Conservation (phyloP, 495 filamentous ascomycete genomes). For the Penicillium bialowiezense region DNA sequence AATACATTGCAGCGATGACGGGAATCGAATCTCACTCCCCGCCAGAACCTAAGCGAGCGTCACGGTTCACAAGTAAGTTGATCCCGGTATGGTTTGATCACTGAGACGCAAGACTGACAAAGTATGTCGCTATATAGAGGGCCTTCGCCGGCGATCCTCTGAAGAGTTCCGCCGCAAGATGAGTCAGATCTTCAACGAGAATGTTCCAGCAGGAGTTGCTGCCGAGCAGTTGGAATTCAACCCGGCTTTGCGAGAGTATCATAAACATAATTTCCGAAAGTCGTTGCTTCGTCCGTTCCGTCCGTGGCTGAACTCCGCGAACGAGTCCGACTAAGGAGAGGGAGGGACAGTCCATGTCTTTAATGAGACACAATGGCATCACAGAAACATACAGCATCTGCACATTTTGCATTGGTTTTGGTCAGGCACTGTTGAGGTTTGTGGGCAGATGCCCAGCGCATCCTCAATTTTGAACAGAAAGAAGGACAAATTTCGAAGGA, state of each 20-base stretch:
- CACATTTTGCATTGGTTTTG: constrained; percentile 5
- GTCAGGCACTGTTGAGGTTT: not conserved
- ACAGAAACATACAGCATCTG: not conserved
- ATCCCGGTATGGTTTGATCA: not conserved
- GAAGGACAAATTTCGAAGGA: no score
- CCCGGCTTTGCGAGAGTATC: constrained; percentile 6
- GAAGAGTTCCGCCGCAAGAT: constrained; percentile 38
- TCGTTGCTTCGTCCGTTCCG: constrained; percentile 16
- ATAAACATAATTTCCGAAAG: constrained; percentile 11
- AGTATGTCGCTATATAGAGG: constrained; percentile 8
- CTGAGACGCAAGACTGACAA: not conserved
- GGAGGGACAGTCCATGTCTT: not conserved
- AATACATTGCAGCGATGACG: not conserved
- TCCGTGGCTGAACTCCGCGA: not conserved
- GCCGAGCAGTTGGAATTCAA: constrained; percentile 26
- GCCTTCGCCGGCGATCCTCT: constrained; percentile 32
- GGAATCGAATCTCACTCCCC: not conserved
- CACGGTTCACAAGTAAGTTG: constrained; percentile 17
- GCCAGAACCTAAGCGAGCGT: constrained; percentile 8
- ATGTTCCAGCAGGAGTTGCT: constrained; percentile 23
- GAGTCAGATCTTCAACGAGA: constrained; percentile 40
- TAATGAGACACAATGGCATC: not conserved
- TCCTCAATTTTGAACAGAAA: not conserved
- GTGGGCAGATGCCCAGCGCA: not conserved
- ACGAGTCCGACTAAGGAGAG: not conserved